These are phyloP conservation scores for Ramaria sp. DNA, from an alignment of 768 basidiomycete species.

Conservation along the genomic window DNA sequence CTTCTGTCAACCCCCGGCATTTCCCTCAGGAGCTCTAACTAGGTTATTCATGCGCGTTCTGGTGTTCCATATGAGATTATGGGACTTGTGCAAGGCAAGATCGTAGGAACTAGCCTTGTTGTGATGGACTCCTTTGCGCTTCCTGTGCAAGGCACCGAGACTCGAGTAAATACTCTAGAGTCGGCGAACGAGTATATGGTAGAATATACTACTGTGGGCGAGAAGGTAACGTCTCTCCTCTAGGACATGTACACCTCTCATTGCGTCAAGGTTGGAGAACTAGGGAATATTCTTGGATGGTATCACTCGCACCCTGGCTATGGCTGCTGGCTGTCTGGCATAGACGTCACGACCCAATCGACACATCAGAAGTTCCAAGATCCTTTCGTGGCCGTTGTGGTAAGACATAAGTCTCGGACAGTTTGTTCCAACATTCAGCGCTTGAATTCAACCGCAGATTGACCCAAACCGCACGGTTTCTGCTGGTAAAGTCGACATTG, in stretches of 20 bases:
- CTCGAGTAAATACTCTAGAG: conserved; percentile 89
- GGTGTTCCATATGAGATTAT: conserved; percentile 98
- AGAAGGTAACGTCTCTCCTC: conserved; percentile 34
- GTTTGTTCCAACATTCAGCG: background rate
- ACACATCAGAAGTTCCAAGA: conserved; percentile 93
- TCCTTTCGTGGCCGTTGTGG: conserved; percentile 95
- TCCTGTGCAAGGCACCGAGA: conserved; percentile 97
- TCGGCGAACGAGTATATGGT: conserved; percentile 99
- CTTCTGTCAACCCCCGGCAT: background rate
- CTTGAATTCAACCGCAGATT: conserved; percentile 39
- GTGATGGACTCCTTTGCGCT: conserved; percentile 96
- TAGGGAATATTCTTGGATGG: conserved; percentile 91
- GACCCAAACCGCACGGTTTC: conserved; percentile 98
- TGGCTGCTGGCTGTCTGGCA: conserved; percentile 98
- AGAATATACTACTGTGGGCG: conserved; percentile 72
- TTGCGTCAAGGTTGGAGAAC: conserved; percentile 45
- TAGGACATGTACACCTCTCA: conserved; percentile 40
- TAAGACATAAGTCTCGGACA: conserved; percentile 28
- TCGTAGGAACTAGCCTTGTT: conserved; percentile 64
- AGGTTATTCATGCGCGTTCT: conserved; percentile 97
- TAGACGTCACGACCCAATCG: conserved; percentile 95
- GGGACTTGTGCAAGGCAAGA: conserved; percentile 98
- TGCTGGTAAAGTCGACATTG: conserved; percentile 97
- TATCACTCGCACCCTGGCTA: conserved; percentile 99
- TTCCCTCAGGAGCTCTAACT: conserved; percentile 7